Evolutionary conservation across 176 grass and related monocot genomes (phyloP).

Genomic region (Oryza glumipatula): DNA sequence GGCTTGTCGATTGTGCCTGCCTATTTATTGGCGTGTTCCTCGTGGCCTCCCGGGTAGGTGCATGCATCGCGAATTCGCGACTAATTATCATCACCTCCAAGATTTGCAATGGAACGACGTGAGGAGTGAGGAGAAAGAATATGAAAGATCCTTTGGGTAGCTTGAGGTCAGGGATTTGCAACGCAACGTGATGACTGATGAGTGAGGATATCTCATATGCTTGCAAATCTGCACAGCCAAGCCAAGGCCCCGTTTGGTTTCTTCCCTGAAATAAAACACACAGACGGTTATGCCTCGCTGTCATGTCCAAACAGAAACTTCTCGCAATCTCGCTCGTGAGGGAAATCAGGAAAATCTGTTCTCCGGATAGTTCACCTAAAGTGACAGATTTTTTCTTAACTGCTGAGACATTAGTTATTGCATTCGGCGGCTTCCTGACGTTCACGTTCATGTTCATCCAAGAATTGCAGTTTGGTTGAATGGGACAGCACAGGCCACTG

Average conservation of each 20-base stretch:
- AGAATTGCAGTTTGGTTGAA: not conserved
- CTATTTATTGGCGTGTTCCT: constrained; percentile 32
- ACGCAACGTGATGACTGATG: too few relatives aligned
- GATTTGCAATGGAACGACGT: not conserved
- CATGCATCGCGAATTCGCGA: not conserved
- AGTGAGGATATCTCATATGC: not conserved
- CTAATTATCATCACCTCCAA: not conserved
- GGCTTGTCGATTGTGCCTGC: not conserved
- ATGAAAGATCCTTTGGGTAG: not conserved
- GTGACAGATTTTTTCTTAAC: not conserved
- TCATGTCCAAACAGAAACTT: not conserved
- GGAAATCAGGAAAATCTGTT: not conserved
- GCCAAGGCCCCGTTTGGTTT: constrained; percentile 7
- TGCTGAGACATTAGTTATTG: not conserved
- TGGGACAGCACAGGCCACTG: not conserved
- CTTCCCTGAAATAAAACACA: not conserved
- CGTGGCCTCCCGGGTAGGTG: constrained; percentile 20
- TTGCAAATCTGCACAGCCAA: not conserved
- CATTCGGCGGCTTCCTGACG: not conserved
- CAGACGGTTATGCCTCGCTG: not conserved
- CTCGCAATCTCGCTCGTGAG: not conserved
- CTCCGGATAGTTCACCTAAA: not conserved
- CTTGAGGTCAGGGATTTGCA: not conserved
- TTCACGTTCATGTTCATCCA: not conserved
- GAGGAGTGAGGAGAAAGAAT: not conserved